Evolutionary conservation across 2,329 filamentous ascomycete genomes (phyloP), one percentile per base, ranked within the genome.

Genomic region (Sclerotinia glacialis): DNA sequence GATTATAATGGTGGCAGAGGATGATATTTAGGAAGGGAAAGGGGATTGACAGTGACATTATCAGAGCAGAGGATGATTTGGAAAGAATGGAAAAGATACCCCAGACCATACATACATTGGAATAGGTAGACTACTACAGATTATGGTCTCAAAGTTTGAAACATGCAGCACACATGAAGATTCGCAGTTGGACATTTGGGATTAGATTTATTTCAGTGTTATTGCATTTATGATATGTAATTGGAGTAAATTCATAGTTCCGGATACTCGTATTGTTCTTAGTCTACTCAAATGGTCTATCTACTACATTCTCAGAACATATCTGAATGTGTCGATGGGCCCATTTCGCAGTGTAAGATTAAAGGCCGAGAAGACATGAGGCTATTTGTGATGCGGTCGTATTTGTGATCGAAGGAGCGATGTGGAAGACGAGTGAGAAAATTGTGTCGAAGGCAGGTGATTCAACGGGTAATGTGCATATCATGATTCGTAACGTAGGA

Each of bases 1-100:
- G 88, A 90, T 77, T 91, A 90, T 81, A 88, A 90, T 74, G 86
- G 87, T 9, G 87, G 85, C 14, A 78, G 86, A 69, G 86, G 74
- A 12, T 76, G 21, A 61, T 34, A 26, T 11, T 31, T 6, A 11
- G 9, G 9, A 8, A 49, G 14, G 42, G 34, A 60, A 44, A 18
- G 28, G 21, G 18, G 42, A 40, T 54, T 47, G 26, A 50, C 50
- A 63, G 40, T 64, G 49, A 64, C 67, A 65, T 46, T 34, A 12
- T 47, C 18, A 40, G 37, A 60, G 47, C 23, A 58, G 47, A 50
- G 37, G 26, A 23, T 49, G 58, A 47, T 37, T 47, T 31, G 56
- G 28, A 60, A 49, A 56, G 37, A 55, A 37, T 64, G 50, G 50
- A 21, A 46, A 28, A 31, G 46, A 62, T 50, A 53, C 46, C 59